Evolutionary conservation across 805 yeast genomes (phyloP).

Genomic region (Scheffersomyces lignosus): DNA sequence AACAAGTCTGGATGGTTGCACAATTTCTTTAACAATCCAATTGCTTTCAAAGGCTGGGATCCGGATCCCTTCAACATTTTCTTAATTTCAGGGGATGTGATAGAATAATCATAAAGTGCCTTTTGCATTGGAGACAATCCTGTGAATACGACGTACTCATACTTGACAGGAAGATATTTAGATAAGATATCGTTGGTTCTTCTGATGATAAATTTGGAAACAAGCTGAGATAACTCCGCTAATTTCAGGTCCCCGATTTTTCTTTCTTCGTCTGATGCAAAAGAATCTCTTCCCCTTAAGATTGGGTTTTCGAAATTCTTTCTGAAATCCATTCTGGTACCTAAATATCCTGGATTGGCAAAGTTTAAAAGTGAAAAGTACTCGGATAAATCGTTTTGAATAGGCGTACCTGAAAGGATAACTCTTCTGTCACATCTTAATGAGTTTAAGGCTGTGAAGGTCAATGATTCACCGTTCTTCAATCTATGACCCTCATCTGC

Average conservation of each 20-base stretch:
- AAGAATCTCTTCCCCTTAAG: constrained; percentile 83
- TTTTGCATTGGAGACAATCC: constrained; percentile 77
- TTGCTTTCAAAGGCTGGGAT: constrained; percentile 86
- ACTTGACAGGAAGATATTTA: constrained; percentile 91
- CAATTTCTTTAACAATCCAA: constrained; percentile 82
- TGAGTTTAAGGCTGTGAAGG: constrained; percentile 84
- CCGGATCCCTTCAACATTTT: constrained; percentile 65
- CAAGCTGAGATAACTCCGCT: constrained; percentile 68
- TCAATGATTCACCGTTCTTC: constrained; percentile 80
- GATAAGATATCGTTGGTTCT: constrained; percentile 93
- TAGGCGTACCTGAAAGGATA: constrained; percentile 93
- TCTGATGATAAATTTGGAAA: constrained; percentile 87
- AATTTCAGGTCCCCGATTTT: constrained; percentile 67
- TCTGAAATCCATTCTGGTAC: constrained; percentile 79
- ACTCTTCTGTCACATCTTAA: constrained; percentile 85
- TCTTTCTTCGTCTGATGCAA: constrained; percentile 79
- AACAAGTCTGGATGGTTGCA: constrained; percentile 93
- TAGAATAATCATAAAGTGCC: constrained; percentile 66
- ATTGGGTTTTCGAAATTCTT: constrained; percentile 82
- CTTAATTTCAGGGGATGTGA: constrained; percentile 75
- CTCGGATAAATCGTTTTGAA: constrained; percentile 92
- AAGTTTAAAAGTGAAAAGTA: constrained; percentile 87
- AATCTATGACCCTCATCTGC: constrained; percentile 52
- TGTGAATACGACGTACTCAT: constrained; percentile 95
- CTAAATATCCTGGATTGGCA: constrained; percentile 92